phyloP scores from a whole-genome alignment of 2,329 filamentous ascomycete species.

The Phialophora tarda region DNA sequence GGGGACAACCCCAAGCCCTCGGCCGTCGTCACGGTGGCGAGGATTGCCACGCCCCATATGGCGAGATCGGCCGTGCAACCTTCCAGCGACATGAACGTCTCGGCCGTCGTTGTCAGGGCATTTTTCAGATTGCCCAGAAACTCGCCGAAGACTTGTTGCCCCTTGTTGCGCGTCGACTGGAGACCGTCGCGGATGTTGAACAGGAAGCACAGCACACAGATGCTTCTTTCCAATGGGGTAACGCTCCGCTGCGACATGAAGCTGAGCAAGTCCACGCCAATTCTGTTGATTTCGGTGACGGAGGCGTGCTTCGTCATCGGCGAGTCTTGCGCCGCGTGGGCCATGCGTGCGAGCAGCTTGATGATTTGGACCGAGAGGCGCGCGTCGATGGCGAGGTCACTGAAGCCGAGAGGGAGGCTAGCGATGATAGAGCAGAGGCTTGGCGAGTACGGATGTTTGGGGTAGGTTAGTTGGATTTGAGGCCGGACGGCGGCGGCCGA shows the following conservation, averaged over 20 bases:
- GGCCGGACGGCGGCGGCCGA: neutral
- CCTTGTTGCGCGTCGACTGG: neutral
- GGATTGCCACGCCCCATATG: conserved; percentile 2
- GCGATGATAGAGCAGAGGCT: neutral
- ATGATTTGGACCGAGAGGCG: neutral
- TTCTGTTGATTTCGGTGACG: neutral
- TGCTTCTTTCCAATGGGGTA: neutral
- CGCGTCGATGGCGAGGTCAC: neutral
- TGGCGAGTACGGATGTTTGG: neutral
- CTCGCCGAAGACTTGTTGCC: conserved; percentile 1
- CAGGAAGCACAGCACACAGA: conserved; percentile 1
- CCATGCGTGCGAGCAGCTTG: neutral
- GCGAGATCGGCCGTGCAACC: neutral
- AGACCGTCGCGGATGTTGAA: neutral
- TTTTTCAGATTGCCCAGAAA: neutral
- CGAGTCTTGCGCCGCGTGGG: neutral
- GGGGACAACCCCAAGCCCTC: neutral
- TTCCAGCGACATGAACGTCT: neutral
- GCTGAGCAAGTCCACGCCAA: neutral
- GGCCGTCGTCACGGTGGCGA: neutral
- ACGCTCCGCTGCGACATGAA: neutral
- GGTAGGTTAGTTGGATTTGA: neutral
- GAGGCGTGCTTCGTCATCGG: neutral
- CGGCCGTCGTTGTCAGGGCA: neutral
- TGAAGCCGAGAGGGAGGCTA: neutral